Evolutionary conservation across 441 rosid genomes (phyloP).

Genomic region (Erysimum pusillum): DNA sequence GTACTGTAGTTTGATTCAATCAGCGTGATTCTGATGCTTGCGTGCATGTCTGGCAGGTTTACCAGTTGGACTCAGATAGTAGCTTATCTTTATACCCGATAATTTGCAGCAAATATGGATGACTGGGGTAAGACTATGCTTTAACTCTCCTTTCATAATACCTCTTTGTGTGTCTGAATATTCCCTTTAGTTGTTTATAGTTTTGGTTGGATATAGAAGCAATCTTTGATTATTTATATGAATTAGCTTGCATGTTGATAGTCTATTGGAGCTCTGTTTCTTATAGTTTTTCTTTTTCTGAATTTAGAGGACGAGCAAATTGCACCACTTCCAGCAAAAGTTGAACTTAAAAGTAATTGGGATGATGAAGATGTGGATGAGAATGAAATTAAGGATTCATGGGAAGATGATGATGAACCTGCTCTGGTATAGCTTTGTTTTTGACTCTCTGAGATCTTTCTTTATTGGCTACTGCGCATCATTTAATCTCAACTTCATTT

Average conservation of each 20-base stretch:
- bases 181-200: not conserved
- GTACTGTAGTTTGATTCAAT: not conserved
- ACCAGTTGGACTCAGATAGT: conserved; percentile 4
- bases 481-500: not conserved
- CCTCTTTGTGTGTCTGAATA: not conserved
- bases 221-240: not conserved
- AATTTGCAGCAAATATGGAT: conserved; percentile 35
- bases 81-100: not conserved
- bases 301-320: conserved; percentile 76
- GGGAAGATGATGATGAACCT: conserved; percentile 97
- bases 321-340: conserved; percentile 64
- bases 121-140: conserved; percentile 46
- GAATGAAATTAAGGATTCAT: conserved; percentile 85
- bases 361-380: conserved; percentile 94
- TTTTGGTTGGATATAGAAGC: not conserved
- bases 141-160: not conserved
- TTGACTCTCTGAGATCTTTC: not conserved
- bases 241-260: not conserved
- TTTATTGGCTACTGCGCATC: not conserved
- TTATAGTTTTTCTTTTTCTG: conserved; percentile 10
- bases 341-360: conserved; percentile 67
- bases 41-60: conserved; percentile 13
- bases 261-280: conserved; percentile 8
- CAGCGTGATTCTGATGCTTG: not conserved
- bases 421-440: conserved; percentile 59